These are phyloP conservation scores for Fusarium liriodendri DNA, from an alignment of 2,329 filamentous ascomycete genomes.

Conservation along the genomic window DNA sequence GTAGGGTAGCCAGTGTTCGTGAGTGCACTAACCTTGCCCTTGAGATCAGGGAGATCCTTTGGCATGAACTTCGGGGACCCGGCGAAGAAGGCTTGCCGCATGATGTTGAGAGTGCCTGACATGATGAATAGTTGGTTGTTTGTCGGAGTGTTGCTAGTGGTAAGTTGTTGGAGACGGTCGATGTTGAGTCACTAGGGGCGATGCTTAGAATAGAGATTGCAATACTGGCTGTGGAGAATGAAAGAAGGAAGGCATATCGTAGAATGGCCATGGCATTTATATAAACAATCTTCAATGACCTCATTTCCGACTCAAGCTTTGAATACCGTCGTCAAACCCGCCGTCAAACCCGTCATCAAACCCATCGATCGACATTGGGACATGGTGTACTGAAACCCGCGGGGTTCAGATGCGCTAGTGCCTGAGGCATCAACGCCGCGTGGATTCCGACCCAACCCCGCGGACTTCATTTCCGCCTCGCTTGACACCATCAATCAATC, in stretches of 20 bases:
- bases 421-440: background rate
- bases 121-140: background rate
- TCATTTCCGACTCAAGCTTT: background rate
- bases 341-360: background rate
- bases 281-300: background rate
- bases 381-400: background rate
- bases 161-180: too few species aligned
- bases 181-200: too few species aligned
- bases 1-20: background rate
- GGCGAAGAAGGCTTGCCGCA: conserved; percentile 23
- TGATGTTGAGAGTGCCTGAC: conserved; percentile 4
- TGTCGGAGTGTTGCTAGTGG: background rate
- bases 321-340: background rate
- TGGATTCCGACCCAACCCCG: background rate
- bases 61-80: conserved; percentile 38
- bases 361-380: too few species aligned
- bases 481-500: background rate
- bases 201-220: background rate
- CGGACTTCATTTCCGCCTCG: background rate
- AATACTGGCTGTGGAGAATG: too few species aligned
- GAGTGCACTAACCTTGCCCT: conserved; percentile 59
- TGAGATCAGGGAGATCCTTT: conserved; percentile 73
- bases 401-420: background rate
- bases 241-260: background rate
- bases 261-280: background rate